Evolutionary conservation across 2,329 filamentous ascomycete species (phyloP).

Genomic region (Microdochium nivale): DNA sequence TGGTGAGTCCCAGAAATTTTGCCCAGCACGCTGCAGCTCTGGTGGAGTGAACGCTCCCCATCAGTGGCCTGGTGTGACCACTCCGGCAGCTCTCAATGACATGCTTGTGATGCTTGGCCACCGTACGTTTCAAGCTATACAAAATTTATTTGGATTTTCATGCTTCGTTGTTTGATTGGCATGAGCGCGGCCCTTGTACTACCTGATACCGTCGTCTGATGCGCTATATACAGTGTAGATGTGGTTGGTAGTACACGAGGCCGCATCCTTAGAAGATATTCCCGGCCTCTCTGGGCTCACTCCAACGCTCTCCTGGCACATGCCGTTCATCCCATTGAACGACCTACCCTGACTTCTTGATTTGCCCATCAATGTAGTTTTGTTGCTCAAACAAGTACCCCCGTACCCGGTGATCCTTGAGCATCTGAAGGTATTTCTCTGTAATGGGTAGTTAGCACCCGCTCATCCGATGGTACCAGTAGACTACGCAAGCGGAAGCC

Average conservation of each 20-base stretch:
- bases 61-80: neutral
- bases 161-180: neutral
- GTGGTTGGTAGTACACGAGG: neutral
- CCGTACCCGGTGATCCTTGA: conserved; percentile 69
- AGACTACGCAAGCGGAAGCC: no score
- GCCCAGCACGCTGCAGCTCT: neutral
- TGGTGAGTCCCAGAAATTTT: neutral
- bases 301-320: neutral
- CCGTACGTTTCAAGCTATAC: no score
- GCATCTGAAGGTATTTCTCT: conserved; percentile 73
- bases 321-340: neutral
- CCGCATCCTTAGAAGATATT: neutral
- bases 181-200: neutral
- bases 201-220: neutral
- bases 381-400: conserved; percentile 74
- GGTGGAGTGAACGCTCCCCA: neutral
- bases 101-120: no score
- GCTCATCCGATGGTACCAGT: no score
- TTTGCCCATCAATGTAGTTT: conserved; percentile 49
- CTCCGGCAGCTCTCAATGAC: no score
- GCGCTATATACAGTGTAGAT: neutral
- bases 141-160: neutral
- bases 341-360: conserved; percentile 29
- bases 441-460: conserved; percentile 4
- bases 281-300: neutral